Evolutionary conservation across 805 yeast genomes (phyloP), one percentile per base, ranked within the genome.

Genomic region (Pichia insulana): DNA sequence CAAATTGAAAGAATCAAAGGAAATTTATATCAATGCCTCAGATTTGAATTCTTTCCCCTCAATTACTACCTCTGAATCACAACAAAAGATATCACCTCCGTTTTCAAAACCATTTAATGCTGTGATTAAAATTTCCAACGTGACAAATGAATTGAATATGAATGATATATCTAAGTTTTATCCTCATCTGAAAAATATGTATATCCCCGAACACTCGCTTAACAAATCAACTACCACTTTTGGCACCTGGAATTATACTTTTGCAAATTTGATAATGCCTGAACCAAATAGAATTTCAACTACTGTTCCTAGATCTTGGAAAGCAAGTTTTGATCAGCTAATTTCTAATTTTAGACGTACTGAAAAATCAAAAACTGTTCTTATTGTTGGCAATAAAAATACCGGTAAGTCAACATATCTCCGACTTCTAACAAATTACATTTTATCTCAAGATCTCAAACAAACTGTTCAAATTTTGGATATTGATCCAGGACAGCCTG

Each of bases 401-500:
- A 71, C 86, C 1, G 97, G 97, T 1, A 88, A 88, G 54, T 82
- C 95, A 1, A 81, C 94, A 0, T 68, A 83, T 36, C 58, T 78
- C 11, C 72, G 76, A 47, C 47, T 75, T 2, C 56, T 86, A 6
- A 42, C 75, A 4, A 83, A 84, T 50, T 62, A 62, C 18, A 50
- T 77, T 1, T 53, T 74, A 7, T 53, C 58, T 4, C 31, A 41
- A 0, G 49, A 51, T 2, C 35, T 49, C 5, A 45, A 50, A 20
- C 22, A 19, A 7, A 43, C 56, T 3, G 44, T 80, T 3, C 68
- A 71, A 17, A 71, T 78, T 31, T 50, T 89, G 33, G 96, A 89
- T 52, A 56, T 86, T 1, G 97, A 89, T 56, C 95, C 96, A 0
- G 96, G 95, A 1, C 96, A 88, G 56, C 78, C 95, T 0, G 94